Base-by-base conservation (phyloP, 805 yeast species). In the Nakazawaea wickerhamii region DNA sequence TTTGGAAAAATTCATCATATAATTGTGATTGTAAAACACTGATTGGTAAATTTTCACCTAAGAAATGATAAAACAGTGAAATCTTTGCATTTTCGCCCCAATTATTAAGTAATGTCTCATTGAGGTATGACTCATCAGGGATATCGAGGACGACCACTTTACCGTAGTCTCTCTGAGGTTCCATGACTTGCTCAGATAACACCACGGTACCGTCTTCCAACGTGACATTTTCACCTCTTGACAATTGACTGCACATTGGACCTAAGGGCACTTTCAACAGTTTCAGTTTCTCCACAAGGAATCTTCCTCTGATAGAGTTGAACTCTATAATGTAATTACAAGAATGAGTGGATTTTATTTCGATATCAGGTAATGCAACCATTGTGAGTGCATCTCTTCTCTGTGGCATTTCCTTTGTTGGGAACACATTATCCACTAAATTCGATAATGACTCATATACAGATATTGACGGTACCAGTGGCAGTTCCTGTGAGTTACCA, bases 221-320 rank as follows among this genome's bases (percentile, higher is more conserved):
- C 0, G 71, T 64, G 3, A 90, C 79, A 1, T 75, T 34, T 26
- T 70, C 53, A 2, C 93, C 93, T 5, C 65, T 64, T 9, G 90
- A 71, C 38, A 93, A 68, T 17, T 67, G 56, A 11, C 79, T 75
- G 58, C 66, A 87, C 19, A 71, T 55, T 6, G 71, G 65, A 0
- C 93, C 89, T 4, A 75, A 74, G 23, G 82, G 81, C 7, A 91
- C 75, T 0, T 90, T 89, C 17, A 89, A 61, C 34, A 65, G 75
- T 18, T 60, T 64, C 1, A 98, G 97, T 53, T 71, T 78, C 7
- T 68, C 64, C 0, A 76, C 75, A 45, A 77, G 66, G 55, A 93
- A 93, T 54, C 73, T 82, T 0, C 99, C 98, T 53, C 96, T 67
- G 0, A 75, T 67, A 0, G 89, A 79, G 32, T 74, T 64, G 33